Evolutionary conservation across 352 stramenopile genomes (phyloP), one percentile per base, ranked within the genome.

Genomic region (Thalassiosira delicatula): DNA sequence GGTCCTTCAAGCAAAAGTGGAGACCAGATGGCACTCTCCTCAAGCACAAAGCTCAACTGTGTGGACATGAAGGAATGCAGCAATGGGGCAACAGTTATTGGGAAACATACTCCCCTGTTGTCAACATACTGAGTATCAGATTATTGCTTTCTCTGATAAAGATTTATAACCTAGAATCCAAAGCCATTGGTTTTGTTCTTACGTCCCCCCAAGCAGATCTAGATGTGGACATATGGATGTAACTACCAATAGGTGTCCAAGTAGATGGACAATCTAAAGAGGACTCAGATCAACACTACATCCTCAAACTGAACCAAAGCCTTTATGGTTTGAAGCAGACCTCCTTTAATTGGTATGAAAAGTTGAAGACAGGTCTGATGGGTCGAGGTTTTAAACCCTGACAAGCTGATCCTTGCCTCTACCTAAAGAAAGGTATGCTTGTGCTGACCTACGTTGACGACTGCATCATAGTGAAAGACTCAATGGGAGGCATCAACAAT

Each of bases 271-370:
- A 17, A 54, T 37, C 61, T 40, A 1, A 63, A 42, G 11, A 46
- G 2, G 5, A 46, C 21, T 37, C 3, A 19, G n/a, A 30, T 37
- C 51, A 14, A 14, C 8, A 54, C 3, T 72, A 73, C 17, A 46
- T 86, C 3, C 54, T 76, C 0, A 78, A 83, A 62, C 49, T 87
- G 9, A 83, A 73, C 25, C 73, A 73, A 1, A 70, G 46, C 21
- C 9, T 87, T 35, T 88, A 88, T 59, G 77, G 83, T 0, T 56
- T 89, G n/a, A 89, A 87, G 29, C 79, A 89, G 74, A 67, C 70
- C 29, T 56, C 37, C 12, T 40, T 35, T 42, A 82, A 81, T 25
- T 89, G 79, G 68, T 80, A 70, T 49, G 30, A 80, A 14, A 81
- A 62, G 14, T 33, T 86, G 1, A 71, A 87, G 17, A 49, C 54